Conservation (phyloP, 208 protist species). For the Crithidia sp. region DNA sequence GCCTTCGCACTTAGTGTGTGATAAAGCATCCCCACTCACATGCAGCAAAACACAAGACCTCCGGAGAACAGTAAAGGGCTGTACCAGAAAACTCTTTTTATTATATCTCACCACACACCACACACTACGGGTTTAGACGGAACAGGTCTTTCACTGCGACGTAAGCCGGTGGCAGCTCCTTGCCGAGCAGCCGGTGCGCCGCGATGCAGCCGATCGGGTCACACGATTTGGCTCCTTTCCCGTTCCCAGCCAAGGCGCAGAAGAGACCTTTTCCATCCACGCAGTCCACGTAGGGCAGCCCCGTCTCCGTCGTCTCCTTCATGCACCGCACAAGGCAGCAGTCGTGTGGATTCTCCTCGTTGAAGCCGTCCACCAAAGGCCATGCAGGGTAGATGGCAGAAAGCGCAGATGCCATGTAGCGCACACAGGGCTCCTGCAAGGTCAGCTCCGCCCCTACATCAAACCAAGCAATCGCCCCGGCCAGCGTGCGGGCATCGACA, state of each 20-base stretch:
- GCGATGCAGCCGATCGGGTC: slow-evolving; percentile 38
- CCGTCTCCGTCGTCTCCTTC: slow-evolving; percentile 18
- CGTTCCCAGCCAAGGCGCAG: slow-evolving; percentile 31
- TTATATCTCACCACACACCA: neutral
- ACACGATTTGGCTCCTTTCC: slow-evolving; percentile 29
- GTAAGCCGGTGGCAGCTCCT: slow-evolving; percentile 14
- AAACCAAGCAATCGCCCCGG: slow-evolving; percentile 28
- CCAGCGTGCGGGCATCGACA: slow-evolving; percentile 3
- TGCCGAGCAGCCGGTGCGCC: slow-evolving; percentile 29
- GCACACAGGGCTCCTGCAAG: neutral
- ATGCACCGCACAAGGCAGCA: slow-evolving; percentile 29
- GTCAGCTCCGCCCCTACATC: slow-evolving; percentile 17
- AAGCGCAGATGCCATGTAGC: slow-evolving; percentile 5
- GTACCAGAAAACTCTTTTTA: too few relatives aligned
- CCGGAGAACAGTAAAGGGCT: too few relatives aligned
- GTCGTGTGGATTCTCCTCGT: slow-evolving; percentile 3
- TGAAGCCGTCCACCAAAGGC: slow-evolving; percentile 16
- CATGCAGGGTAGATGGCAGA: slow-evolving; percentile 14
- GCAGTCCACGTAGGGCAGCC: slow-evolving; percentile 25
- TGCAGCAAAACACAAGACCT: too few relatives aligned
- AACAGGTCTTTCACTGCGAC: slow-evolving; percentile 8
- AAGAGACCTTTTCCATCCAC: slow-evolving; percentile 24
- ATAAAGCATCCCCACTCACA: too few relatives aligned
- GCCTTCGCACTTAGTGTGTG: too few relatives aligned
- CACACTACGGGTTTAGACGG: neutral